Base-by-base conservation (phyloP, 805 yeast species). In the Starmera pachycereana region DNA sequence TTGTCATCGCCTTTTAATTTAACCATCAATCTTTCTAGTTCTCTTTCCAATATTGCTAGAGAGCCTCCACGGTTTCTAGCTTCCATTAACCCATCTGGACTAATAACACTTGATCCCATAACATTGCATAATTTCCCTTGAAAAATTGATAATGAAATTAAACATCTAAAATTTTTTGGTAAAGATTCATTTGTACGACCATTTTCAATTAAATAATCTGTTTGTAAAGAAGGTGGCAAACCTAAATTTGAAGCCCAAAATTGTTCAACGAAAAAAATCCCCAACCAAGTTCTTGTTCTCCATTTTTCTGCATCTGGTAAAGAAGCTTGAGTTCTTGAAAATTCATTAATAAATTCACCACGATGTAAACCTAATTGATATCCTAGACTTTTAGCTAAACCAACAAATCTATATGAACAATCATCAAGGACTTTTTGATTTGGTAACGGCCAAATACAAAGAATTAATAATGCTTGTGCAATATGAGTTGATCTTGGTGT, bases 401-500 rank as follows among this genome's bases (percentile, higher is more conserved):
- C 95, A 13, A 85, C 78, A 59, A 87, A 89, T 52, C 97, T 69
- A 52, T 86, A 88, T 3, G 95, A 82, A 54, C 92, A 81, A 56
- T 89, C 97, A 61, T 89, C 97, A 43, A 89, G 66, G 14, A 89
- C 90, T 53, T 88, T 89, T 53, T 84, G 89, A 53, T 88, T 88
- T 0, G 97, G 97, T 35, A 89, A 60, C 0, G 96, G 96, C 97
- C 97, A 89, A 12, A 78, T 77, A 27, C 89, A 77, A 27, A 89
- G 65, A n/a, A 89, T 81, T 22, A 89, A 63, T 32, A 89, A 65
- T 0, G 96, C 95, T 55, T 89, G 97, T 8, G 89, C 86, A 32
- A 89, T 89, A 57, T 89, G 96, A 0, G 96, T 85, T 3, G 95
- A 84, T 54, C 97, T 71, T 3, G 97, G 96, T 0, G 97, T 89